These are phyloP conservation scores for Blastocystis sp. DNA, from an alignment of 352 stramenopile genomes.

Conservation along the genomic window DNA sequence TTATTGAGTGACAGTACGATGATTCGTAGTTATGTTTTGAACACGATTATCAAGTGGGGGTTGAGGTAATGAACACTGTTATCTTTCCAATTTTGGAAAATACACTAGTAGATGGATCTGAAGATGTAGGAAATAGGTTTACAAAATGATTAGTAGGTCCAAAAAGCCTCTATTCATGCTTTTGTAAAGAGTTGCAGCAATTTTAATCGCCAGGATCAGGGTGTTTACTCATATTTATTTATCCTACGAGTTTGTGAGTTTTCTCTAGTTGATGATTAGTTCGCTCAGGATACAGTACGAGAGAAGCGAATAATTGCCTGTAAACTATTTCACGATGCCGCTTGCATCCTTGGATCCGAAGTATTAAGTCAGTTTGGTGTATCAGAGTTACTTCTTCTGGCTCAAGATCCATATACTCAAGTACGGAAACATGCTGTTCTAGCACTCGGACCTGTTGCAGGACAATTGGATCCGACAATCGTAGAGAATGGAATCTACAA, in stretches of 20 bases:
- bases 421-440: conserved; percentile 60
- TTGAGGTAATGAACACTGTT: not conserved
- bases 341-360: conserved; percentile 27
- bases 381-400: conserved; percentile 34
- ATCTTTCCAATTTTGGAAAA: conserved; percentile 23
- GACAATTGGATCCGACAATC: not conserved
- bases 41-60: conserved; percentile 1
- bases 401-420: not conserved
- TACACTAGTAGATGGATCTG: not conserved
- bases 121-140: not conserved
- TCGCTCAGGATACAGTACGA: not conserved
- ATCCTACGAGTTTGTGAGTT: not conserved
- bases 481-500: conserved; percentile 42
- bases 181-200: not conserved
- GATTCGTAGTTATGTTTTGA: conserved; percentile 17
- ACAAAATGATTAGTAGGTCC: not conserved
- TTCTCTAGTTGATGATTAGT: not conserved
- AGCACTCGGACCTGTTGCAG: conserved; percentile 21
- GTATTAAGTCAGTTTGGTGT: conserved; percentile 37
- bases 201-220: conserved; percentile 19
- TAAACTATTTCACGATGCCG: conserved; percentile 11
- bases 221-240: conserved; percentile 40
- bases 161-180: conserved; percentile 35
- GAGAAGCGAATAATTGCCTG: conserved; percentile 43
- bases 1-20: not conserved